phyloP scores from a whole-genome alignment of 129 eudicot species.

The Pulicaria dysenterica region DNA sequence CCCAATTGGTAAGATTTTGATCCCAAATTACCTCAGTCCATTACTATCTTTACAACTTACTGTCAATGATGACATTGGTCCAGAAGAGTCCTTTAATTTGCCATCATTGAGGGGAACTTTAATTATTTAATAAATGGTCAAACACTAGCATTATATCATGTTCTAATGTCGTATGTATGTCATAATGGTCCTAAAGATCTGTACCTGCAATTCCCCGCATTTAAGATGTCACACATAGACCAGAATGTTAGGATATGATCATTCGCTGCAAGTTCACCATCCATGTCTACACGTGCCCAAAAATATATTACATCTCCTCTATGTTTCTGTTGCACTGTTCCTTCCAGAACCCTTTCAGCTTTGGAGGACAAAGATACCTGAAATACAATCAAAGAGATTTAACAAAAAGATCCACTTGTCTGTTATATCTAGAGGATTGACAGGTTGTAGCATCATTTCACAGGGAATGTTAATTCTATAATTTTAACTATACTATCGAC shows the following conservation, averaged over 20 bases:
- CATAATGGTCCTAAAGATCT: not conserved
- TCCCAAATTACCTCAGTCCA: slow-evolving; percentile 6
- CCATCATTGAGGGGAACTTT: not conserved
- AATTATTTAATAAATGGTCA: not conserved
- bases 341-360: slow-evolving; percentile 83
- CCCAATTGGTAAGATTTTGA: not conserved
- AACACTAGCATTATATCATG: not conserved
- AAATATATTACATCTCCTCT: slow-evolving; percentile 86
- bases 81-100: slow-evolving; percentile 3
- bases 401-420: slow-evolving; percentile 9
- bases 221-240: slow-evolving; percentile 91
- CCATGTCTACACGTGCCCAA: slow-evolving; percentile 73
- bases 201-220: slow-evolving; percentile 94
- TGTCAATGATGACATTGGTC: not conserved
- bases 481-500: not conserved
- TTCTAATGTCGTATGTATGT: not conserved
- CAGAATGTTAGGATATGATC: slow-evolving; percentile 68
- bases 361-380: slow-evolving; percentile 78
- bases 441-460: slow-evolving; percentile 13
- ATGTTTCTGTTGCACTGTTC: slow-evolving; percentile 49
- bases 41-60: not conserved
- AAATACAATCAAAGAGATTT: slow-evolving; percentile 20
- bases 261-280: slow-evolving; percentile 54
- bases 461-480: not conserved
- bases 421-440: not conserved